Evolutionary conservation across 2,329 filamentous ascomycete genomes (phyloP).

Genomic region (Aspergillus fischeri): DNA sequence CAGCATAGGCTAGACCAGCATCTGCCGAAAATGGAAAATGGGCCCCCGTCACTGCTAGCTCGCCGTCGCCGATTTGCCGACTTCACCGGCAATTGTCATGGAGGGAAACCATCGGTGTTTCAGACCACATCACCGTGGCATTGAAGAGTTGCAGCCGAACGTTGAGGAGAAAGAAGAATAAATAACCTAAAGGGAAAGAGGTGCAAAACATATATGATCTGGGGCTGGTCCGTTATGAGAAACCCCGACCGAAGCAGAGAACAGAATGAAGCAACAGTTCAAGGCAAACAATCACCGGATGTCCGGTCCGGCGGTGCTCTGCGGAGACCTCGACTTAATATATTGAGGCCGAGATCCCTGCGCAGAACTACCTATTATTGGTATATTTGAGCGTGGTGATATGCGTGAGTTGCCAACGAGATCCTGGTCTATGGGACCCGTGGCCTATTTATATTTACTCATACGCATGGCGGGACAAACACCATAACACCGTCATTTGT

Average conservation of each 20-base stretch:
- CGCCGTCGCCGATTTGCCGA: not conserved
- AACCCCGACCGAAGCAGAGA: not conserved
- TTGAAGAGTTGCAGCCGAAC: not conserved
- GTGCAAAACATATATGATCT: not conserved
- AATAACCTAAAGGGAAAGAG: not conserved
- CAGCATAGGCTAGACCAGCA: not conserved
- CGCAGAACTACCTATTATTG: not conserved
- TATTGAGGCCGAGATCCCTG: not conserved
- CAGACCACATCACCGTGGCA: not conserved
- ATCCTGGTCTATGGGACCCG: not conserved
- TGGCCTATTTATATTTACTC: no score
- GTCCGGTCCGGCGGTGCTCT: not conserved
- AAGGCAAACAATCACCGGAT: not conserved
- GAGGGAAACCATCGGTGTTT: not conserved
- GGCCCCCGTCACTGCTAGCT: not conserved
- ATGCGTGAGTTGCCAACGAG: not conserved
- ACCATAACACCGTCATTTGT: no score
- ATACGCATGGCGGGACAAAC: no score
- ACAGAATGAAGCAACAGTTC: not conserved
- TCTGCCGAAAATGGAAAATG: not conserved
- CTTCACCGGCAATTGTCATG: not conserved
- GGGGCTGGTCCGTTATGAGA: not conserved
- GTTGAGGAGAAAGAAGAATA: not conserved
- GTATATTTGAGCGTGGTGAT: not conserved
- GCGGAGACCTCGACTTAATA: not conserved